These are phyloP conservation scores for Chlorella sp. DNA, from an alignment of 139 green algal genomes.

Conservation along the genomic window DNA sequence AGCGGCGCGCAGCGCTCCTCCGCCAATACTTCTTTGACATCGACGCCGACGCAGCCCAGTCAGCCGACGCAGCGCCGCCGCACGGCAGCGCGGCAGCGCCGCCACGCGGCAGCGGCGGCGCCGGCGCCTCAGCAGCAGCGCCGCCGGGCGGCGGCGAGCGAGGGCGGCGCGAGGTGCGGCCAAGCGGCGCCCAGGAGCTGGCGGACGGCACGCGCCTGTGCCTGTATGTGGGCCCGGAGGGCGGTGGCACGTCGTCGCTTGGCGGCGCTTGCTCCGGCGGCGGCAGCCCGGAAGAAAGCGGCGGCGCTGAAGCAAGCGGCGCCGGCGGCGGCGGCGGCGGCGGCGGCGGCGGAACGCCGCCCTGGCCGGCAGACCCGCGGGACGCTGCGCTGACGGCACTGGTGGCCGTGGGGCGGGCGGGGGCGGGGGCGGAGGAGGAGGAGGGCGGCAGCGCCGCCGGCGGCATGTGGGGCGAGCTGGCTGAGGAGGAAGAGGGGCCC, in stretches of 20 bases:
- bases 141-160: not conserved
- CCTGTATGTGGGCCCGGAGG: not conserved
- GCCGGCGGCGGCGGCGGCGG: not conserved
- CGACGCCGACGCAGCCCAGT: constrained; percentile 6
- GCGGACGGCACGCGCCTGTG: not conserved
- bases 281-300: not conserved
- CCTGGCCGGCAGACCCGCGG: constrained; percentile 38
- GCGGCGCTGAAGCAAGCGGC: not conserved
- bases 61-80: too few relatives aligned
- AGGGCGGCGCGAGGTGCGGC: not conserved
- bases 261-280: too few relatives aligned
- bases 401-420: not conserved
- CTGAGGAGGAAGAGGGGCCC: not conserved
- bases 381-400: constrained; percentile 35
- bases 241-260: not conserved
- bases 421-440: not conserved
- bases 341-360: constrained; percentile 8
- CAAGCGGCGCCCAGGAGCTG: not conserved
- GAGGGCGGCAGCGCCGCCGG: not conserved
- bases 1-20: constrained; percentile 57
- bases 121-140: not conserved
- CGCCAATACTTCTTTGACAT: constrained; percentile 76
- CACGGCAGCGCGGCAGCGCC: not conserved
- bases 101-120: not conserved
- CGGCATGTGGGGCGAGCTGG: constrained; percentile 18